phyloP scores from a whole-genome alignment of 2,329 filamentous ascomycete genomes.

The Capronia coronata region DNA sequence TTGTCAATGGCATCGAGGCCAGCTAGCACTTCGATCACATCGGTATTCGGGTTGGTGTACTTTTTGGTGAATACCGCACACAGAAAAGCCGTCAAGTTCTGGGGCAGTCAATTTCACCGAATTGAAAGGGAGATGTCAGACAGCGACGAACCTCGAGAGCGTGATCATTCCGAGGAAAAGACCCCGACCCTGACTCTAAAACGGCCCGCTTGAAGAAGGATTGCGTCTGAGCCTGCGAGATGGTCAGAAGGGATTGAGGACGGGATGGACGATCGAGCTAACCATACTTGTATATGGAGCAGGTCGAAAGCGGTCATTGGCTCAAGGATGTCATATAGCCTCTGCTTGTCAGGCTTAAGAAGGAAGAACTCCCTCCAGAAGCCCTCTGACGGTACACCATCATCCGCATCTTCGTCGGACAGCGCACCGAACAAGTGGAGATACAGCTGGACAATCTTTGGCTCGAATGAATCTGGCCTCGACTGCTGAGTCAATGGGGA shows the following conservation, averaged over 20 bases:
- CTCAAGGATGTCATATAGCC: conserved; percentile 63
- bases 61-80: conserved; percentile 75
- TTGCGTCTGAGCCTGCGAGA: conserved; percentile 56
- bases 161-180: conserved; percentile 62
- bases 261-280: conserved; percentile 5
- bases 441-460: conserved; percentile 89
- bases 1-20: conserved; percentile 83
- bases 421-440: conserved; percentile 65
- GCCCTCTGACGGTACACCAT: conserved; percentile 67
- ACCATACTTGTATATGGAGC: conserved; percentile 61
- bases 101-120: conserved; percentile 37
- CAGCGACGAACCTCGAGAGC: conserved; percentile 65
- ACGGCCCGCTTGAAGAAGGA: conserved; percentile 73
- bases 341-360: conserved; percentile 66
- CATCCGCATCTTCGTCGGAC: conserved; percentile 48
- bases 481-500: conserved; percentile 91
- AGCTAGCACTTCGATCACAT: conserved; percentile 83
- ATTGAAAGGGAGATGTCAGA: background rate
- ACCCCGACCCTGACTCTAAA: conserved; percentile 56
- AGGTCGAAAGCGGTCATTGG: conserved; percentile 67
- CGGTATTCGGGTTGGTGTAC: conserved; percentile 90
- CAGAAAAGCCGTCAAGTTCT: conserved; percentile 89
- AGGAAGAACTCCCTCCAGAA: conserved; percentile 98
- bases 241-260: conserved; percentile 22
- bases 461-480: conserved; percentile 83